Percentiles rank a stretch among this genome's conserved stretches.
Conservation (phyloP, 495 filamentous ascomycete genomes). For the Cercophora scortea region DNA sequence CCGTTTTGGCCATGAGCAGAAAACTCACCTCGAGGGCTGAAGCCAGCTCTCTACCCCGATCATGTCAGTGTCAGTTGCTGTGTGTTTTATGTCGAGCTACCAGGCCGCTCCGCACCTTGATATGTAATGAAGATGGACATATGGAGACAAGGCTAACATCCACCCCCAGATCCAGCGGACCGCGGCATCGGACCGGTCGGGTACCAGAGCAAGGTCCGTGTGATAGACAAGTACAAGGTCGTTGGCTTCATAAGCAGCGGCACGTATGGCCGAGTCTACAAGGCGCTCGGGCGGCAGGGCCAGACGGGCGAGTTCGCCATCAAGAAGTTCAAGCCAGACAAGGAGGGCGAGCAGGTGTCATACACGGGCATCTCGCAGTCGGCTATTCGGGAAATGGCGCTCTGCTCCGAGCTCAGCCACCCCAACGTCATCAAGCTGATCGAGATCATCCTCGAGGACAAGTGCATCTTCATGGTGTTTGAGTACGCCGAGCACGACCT, state of each 20-base stretch:
- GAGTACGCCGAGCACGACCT: conserved; percentile 98
- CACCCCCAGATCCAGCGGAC: conserved; percentile 39
- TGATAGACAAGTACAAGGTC: conserved; percentile 88
- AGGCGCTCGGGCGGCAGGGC: conserved; percentile 71
- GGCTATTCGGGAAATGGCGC: conserved; percentile 95
- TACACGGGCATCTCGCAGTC: conserved; percentile 98
- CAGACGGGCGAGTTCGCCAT: conserved; percentile 81
- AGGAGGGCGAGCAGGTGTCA: conserved; percentile 87
- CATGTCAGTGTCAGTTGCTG: conserved; percentile 17
- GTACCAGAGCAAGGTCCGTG: conserved; percentile 81
- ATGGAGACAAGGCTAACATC: conserved; percentile 10
- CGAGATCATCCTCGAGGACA: conserved; percentile 96
- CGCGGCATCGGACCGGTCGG: conserved; percentile 34
- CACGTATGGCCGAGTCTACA: conserved; percentile 99
- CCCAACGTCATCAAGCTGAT: conserved; percentile 83
- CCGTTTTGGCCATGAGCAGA: conserved; percentile 13
- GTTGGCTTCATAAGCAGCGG: conserved; percentile 97
- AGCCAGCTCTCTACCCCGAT: conserved; percentile 14
- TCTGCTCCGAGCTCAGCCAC: conserved; percentile 89
- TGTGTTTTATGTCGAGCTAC: neutral
- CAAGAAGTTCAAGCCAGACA: conserved; percentile 99
- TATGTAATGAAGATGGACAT: neutral
- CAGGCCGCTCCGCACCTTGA: no score
- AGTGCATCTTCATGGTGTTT: conserved; percentile 99
- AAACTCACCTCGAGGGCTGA: conserved; percentile 10